These are phyloP conservation scores for Yarrowia keelungensis DNA, from an alignment of 805 yeast species.

Conservation along the genomic window DNA sequence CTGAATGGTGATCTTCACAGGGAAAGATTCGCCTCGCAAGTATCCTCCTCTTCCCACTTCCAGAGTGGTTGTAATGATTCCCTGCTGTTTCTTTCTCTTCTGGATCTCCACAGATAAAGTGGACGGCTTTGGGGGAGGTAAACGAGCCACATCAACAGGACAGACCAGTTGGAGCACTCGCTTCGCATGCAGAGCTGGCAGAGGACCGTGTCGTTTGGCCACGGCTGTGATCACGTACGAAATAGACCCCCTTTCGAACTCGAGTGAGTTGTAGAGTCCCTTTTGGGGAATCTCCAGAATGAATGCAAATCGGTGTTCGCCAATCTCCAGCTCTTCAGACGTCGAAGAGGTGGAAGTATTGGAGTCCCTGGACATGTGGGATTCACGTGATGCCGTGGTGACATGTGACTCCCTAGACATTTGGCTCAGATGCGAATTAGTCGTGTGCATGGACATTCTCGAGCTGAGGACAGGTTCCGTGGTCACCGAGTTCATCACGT, in stretches of 20 bases:
- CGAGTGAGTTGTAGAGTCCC: slow-evolving; percentile 73
- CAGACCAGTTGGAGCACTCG: slow-evolving; percentile 65
- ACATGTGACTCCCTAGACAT: slow-evolving; percentile 15
- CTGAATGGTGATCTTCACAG: slow-evolving; percentile 68
- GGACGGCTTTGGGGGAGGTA: slow-evolving; percentile 73
- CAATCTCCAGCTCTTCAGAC: slow-evolving; percentile 48
- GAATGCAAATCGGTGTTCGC: slow-evolving; percentile 89
- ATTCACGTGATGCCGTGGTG: not conserved
- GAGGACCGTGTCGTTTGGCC: slow-evolving; percentile 45
- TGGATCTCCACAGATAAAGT: slow-evolving; percentile 65
- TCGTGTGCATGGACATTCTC: slow-evolving; percentile 29
- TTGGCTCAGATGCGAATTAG: not conserved
- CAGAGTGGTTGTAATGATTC: slow-evolving; percentile 54
- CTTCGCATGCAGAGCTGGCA: slow-evolving; percentile 54
- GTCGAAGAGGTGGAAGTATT: not conserved
- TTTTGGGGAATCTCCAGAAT: slow-evolving; percentile 79
- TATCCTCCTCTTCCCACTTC: slow-evolving; percentile 69
- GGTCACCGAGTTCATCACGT: slow-evolving; percentile 2
- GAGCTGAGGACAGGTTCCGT: not conserved
- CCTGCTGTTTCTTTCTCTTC: slow-evolving; percentile 51
- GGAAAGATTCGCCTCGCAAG: slow-evolving; percentile 78
- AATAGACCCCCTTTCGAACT: slow-evolving; percentile 87
- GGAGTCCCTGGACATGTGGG: slow-evolving; percentile 6
- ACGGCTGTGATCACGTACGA: slow-evolving; percentile 64
- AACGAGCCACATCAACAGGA: slow-evolving; percentile 74